Evolutionary conservation across 2,329 filamentous ascomycete species (phyloP), one percentile per base, ranked within the genome.

Genomic region (Penicillium sp.): DNA sequence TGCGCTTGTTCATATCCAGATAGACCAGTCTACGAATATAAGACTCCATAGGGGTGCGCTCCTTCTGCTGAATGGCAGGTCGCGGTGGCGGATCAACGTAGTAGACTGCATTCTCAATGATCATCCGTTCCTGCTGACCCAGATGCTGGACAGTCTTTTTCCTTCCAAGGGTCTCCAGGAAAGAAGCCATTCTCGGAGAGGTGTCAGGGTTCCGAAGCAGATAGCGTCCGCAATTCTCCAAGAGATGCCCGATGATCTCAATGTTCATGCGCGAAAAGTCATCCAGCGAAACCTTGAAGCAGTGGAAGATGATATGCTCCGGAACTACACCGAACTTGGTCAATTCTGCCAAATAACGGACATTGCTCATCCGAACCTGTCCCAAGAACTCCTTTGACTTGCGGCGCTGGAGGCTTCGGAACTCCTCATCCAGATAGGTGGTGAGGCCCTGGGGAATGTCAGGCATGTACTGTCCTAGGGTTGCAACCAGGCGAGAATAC

Each of bases 251-350:
- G 56, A 98, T 91, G 60, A 98, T 96, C 68, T 98, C 94, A 56
- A 98, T 96, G 64, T 98, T 98, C 87, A 96, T 96, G 53, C 91
- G 82, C 2, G 93, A 96, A 64, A 98, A 98, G 64, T 98, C 93
- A 61, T 98, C 93, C 24, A 98, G 74, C 59, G 91, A 94, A 67
- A 98, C 91, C 69, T 96, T 98, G 61, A 98, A 81, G 65, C 93
- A 98, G 65, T 98, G 93, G 65, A 98, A 98, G 47, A 98, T 94
- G 56, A 98, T 91, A 69, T 98, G 93, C 68, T 98, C 93, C 0
- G 94, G 93, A 8, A 98, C 93, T 28, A 96, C 88, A 29, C 93
- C 91, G 64, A 98, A 98, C 65, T 98, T 98, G 52, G 93, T 98
- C 64, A 98, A 73, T 70, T 98, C 93, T 6, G 93, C 90, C 44